Evolutionary conservation across 2,329 filamentous ascomycete genomes (phyloP).

Genomic region (Ophiostoma sp.): DNA sequence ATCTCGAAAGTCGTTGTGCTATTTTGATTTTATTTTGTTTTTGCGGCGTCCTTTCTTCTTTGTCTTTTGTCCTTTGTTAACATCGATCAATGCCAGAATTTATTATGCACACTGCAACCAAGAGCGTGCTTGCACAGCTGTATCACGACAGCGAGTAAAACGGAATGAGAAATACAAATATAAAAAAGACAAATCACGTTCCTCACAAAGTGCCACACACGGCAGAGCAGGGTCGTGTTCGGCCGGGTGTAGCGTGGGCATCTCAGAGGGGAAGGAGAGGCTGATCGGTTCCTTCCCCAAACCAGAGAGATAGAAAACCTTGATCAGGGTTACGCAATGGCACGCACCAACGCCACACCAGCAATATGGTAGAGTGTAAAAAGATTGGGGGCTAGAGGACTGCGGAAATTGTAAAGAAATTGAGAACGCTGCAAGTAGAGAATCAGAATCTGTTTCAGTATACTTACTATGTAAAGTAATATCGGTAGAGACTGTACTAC

Average conservation of each 20-base stretch:
- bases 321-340: constrained; percentile 2
- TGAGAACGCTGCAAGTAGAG: too few relatives aligned
- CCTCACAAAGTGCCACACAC: neutral
- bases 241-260: constrained; percentile 11
- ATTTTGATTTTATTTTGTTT: neutral
- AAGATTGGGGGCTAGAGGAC: neutral
- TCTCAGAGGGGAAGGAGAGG: constrained; percentile 10
- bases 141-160: neutral
- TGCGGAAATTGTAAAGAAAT: too few relatives aligned
- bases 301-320: neutral
- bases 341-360: neutral
- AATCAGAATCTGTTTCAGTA: too few relatives aligned
- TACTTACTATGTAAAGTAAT: too few relatives aligned
- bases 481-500: too few relatives aligned
- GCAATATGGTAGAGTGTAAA: neutral
- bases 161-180: neutral
- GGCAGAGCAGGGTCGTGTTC: constrained; percentile 8
- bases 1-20: neutral
- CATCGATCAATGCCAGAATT: neutral
- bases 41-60: neutral
- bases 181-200: neutral
- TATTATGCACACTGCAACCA: neutral
- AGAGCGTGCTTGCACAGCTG: neutral
- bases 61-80: neutral
- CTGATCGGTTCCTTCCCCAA: neutral